phyloP scores from a whole-genome alignment of 305 asterid species.

The Fraxinus baroniana region DNA sequence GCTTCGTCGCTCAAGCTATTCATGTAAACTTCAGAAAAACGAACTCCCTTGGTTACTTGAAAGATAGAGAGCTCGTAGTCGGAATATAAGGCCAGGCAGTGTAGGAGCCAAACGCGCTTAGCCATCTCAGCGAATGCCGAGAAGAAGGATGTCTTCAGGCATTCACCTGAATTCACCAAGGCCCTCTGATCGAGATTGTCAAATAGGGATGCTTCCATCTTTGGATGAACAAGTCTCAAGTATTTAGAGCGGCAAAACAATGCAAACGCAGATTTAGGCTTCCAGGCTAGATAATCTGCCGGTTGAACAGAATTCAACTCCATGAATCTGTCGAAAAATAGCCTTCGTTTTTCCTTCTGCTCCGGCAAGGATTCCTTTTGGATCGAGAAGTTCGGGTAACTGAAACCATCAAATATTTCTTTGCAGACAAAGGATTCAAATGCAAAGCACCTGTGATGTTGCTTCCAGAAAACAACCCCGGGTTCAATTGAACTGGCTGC shows the following conservation, averaged over 20 bases:
- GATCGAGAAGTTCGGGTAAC: constrained; percentile 28
- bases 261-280: constrained; percentile 49
- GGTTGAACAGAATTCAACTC: constrained; percentile 44
- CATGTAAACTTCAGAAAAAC: constrained; percentile 43
- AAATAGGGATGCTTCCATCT: constrained; percentile 46
- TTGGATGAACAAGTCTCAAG: constrained; percentile 38
- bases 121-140: constrained; percentile 39
- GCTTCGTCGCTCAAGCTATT: constrained; percentile 40
- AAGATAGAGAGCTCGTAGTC: constrained; percentile 20
- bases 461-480: constrained; percentile 37
- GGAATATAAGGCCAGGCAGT: constrained; percentile 34
- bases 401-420: constrained; percentile 47
- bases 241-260: constrained; percentile 45
- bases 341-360: constrained; percentile 15
- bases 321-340: constrained; percentile 38
- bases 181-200: constrained; percentile 41
- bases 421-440: constrained; percentile 54
- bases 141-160: constrained; percentile 34
- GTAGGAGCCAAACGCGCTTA: constrained; percentile 41
- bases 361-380: constrained; percentile 18
- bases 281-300: constrained; percentile 53
- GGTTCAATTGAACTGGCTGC: constrained; percentile 50
- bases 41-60: constrained; percentile 29
- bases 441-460: constrained; percentile 43
- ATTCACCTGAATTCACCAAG: constrained; percentile 29